Percentiles rank a stretch among this genome's conserved stretches.
Conservation (phyloP, 2,329 filamentous ascomycete genomes). For the Bertia moriformis region DNA sequence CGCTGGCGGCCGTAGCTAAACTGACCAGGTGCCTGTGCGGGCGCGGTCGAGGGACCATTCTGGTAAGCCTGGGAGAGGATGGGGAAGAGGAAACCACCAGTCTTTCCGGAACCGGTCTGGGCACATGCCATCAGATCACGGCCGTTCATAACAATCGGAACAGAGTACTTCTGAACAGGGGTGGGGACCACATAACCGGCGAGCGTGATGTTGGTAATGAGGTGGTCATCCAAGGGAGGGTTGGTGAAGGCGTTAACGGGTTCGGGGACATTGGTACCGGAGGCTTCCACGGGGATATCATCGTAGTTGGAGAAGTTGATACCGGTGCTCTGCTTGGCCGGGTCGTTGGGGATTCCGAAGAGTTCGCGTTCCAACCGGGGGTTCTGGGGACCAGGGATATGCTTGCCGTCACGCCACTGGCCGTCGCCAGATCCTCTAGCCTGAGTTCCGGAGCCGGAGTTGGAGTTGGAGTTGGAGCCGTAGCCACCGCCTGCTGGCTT, state of each 20-base stretch:
- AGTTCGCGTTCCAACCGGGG: conserved; percentile 85
- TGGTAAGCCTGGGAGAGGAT: conserved; percentile 96
- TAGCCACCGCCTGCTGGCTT: conserved; percentile 26
- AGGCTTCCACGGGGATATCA: conserved; percentile 96
- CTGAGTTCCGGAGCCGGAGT: conserved; percentile 35
- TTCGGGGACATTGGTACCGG: conserved; percentile 83
- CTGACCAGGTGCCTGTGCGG: conserved; percentile 41
- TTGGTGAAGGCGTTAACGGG: conserved; percentile 82
- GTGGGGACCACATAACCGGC: conserved; percentile 92
- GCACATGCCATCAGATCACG: conserved; percentile 99
- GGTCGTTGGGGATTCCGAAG: conserved; percentile 80
- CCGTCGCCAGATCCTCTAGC: conserved; percentile 83
- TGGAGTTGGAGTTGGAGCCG: conserved; percentile 29
- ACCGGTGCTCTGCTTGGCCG: conserved; percentile 87
- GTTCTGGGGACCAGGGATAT: conserved; percentile 79
- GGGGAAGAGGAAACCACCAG: conserved; percentile 97
- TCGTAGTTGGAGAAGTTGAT: conserved; percentile 99
- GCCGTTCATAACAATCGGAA: conserved; percentile 94
- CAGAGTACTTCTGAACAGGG: conserved; percentile 97
- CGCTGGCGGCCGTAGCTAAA: conserved; percentile 74
- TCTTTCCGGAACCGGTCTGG: conserved; percentile 99
- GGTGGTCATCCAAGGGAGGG: conserved; percentile 86
- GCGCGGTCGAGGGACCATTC: conserved; percentile 63
- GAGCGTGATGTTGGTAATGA: conserved; percentile 83
- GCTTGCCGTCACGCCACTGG: conserved; percentile 93